A percentile compares a stretch with the other conserved stretches of the same genome.
Conservation (phyloP, 495 filamentous ascomycete genomes). For the Choiromyces venosus region DNA sequence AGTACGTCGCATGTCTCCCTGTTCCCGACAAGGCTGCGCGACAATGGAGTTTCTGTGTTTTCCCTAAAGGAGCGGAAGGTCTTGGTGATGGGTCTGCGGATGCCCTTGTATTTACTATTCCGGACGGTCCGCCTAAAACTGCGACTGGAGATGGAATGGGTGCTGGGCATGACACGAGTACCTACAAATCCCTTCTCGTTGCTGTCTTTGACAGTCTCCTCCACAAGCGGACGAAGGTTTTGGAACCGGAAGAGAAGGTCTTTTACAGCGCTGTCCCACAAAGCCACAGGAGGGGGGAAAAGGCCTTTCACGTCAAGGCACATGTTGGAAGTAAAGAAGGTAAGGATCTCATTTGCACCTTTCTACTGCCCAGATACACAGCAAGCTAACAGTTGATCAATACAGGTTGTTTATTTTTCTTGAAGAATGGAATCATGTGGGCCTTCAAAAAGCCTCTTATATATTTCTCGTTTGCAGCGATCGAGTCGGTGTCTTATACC, state of each 20-base stretch:
- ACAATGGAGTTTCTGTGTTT: slow-evolving; percentile 83
- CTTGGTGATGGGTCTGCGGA: slow-evolving; percentile 56
- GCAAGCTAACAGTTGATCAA: slow-evolving; percentile 27
- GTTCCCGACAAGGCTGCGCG: slow-evolving; percentile 74
- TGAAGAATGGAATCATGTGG: slow-evolving; percentile 80
- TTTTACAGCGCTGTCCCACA: slow-evolving; percentile 75
- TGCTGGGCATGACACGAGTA: slow-evolving; percentile 48
- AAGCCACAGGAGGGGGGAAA: slow-evolving; percentile 80
- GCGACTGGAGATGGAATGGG: slow-evolving; percentile 50
- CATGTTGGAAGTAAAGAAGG: slow-evolving; percentile 91
- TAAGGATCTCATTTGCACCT: slow-evolving; percentile 39
- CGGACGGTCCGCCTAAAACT: slow-evolving; percentile 64
- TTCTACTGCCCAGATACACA: neutral
- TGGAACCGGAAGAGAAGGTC: slow-evolving; percentile 63
- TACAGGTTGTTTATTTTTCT: slow-evolving; percentile 79
- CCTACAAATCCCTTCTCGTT: slow-evolving; percentile 60
- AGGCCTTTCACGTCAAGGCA: slow-evolving; percentile 85
- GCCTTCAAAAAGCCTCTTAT: slow-evolving; percentile 92
- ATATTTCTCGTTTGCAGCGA: slow-evolving; percentile 72
- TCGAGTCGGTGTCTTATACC: slow-evolving; percentile 81
- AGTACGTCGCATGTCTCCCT: slow-evolving; percentile 72
- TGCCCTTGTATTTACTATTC: slow-evolving; percentile 77
- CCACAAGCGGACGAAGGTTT: slow-evolving; percentile 51
- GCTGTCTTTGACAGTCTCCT: slow-evolving; percentile 59
- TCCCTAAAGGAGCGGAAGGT: slow-evolving; percentile 60